phyloP scores from a whole-genome alignment of 192 early-diverging fungal genomes.

The Mortierella claussenii region DNA sequence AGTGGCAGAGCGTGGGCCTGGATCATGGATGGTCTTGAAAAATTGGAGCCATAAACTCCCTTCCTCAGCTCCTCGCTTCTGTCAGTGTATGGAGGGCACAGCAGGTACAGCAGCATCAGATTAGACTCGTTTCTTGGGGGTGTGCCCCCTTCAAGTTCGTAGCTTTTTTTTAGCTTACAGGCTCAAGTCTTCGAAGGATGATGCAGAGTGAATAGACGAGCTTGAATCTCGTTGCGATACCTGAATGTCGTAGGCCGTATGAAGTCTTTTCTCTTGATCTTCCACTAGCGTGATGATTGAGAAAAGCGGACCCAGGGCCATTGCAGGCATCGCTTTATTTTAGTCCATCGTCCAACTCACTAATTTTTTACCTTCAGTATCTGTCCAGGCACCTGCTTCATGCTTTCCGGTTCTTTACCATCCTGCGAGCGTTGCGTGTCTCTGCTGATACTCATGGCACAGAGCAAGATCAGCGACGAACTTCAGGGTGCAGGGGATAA shows the following conservation, averaged over 20 bases:
- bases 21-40: constrained; percentile 91
- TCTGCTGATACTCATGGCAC: too few relatives aligned
- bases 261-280: not conserved
- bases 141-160: not conserved
- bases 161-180: constrained; percentile 52
- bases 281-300: too few relatives aligned
- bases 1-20: constrained; percentile 93
- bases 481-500: too few relatives aligned
- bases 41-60: constrained; percentile 91
- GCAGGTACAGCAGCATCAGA: not conserved
- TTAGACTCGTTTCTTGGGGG: not conserved
- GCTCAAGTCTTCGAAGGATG: constrained; percentile 78
- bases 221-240: constrained; percentile 69
- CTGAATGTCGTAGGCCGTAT: constrained; percentile 1
- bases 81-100: not conserved
- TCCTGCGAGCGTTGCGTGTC: too few relatives aligned
- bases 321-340: too few relatives aligned
- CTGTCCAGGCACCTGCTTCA: too few relatives aligned
- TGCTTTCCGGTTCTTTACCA: too few relatives aligned
- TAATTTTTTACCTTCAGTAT: too few relatives aligned
- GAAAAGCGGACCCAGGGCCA: too few relatives aligned
- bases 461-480: too few relatives aligned
- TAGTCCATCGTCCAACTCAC: too few relatives aligned
- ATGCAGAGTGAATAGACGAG: constrained; percentile 77
- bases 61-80: constrained; percentile 76